Percentiles rank a stretch among this genome's conserved stretches.
Conservation (phyloP, 345 rosid genomes). For the Linum usitatissimum region DNA sequence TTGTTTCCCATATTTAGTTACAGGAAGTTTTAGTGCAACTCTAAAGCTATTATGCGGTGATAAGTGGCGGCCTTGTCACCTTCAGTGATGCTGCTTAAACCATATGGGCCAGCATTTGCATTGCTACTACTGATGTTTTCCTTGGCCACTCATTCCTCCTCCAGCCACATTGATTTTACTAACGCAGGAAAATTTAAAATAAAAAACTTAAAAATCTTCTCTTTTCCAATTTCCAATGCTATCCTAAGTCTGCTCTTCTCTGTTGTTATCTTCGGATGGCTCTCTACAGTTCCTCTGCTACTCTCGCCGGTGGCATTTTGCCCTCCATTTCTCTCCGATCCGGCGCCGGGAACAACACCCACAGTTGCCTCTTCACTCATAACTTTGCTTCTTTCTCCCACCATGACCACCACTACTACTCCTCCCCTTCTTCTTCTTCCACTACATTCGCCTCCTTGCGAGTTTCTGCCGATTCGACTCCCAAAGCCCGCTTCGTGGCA, state of each 20-base stretch:
- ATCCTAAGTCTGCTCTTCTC: background rate
- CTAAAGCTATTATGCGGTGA: too few relatives aligned
- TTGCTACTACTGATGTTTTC: too few relatives aligned
- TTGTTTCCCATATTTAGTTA: too few relatives aligned
- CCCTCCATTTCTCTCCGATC: conserved; percentile 21
- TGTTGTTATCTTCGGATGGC: conserved; percentile 15
- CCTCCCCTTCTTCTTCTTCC: background rate
- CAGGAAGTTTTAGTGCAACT: too few relatives aligned
- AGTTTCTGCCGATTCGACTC: conserved; percentile 36
- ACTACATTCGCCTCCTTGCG: conserved; percentile 23
- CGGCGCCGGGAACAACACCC: conserved; percentile 11
- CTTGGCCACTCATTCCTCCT: too few relatives aligned
- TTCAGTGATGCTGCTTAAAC: too few relatives aligned
- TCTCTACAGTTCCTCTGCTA: conserved; percentile 14
- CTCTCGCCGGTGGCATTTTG: conserved; percentile 11
- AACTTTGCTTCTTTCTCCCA: conserved; percentile 15
- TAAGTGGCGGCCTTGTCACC: too few relatives aligned
- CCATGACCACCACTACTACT: conserved; percentile 1
- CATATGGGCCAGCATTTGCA: too few relatives aligned
- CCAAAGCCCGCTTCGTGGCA: conserved; percentile 64
- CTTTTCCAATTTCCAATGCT: background rate
- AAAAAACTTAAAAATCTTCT: background rate
- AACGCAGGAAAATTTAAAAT: too few relatives aligned
- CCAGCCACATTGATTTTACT: too few relatives aligned
- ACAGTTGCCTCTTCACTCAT: background rate